Base-by-base conservation (phyloP, 345 rosid species). In the Cardamine resedifolia region DNA sequence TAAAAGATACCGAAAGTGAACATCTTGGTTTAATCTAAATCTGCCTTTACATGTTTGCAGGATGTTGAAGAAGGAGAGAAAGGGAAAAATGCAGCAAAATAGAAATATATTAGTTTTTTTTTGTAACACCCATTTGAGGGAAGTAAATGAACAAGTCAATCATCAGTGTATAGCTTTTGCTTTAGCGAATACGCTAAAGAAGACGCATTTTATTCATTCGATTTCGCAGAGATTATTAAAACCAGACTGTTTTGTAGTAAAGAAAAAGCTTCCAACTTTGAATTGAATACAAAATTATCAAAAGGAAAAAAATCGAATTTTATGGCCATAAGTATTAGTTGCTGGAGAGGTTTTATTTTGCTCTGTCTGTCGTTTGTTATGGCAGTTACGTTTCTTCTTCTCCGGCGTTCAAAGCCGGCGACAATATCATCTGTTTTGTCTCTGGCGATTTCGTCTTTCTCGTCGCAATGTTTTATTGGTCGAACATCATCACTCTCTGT, bases 1-100 rank as follows among this genome's bases (percentile, higher is more conserved):
- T 2, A 11, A 39, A 48, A 39, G 10, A 19, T 45, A 55, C 65
- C 47, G 45, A 0, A 3, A 56, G 30, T 11, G 48, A 65, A 66
- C 51, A 66, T 19, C 1, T 28, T 65, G 49, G 62, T 19, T 28
- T 58, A 14, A 57, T 12, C 49, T 2, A 38, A 34, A 31, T 41
- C 24, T 58, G 61, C 7, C 9, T 34, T 43, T 24, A 23, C 30
- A 48, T 71, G 45, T 69, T 60, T 73, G 59, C 81, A 89, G 95
- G 95, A 87, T 72, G 82, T 80, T 74, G 91, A 89, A 73, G 89
- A 82, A 56, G 47, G 7, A 41, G 91, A 87, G 68, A 86, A 76
- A 74, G 72, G 72, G 61, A 41, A 45, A 58, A 53, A 27, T 18
- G 77, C 73, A 49, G 55, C 74, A 34, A 73, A 43, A 7, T 72